These are phyloP conservation scores for Coccinonectria pachysandricola DNA, from an alignment of 2,329 filamentous ascomycete genomes.

Conservation along the genomic window DNA sequence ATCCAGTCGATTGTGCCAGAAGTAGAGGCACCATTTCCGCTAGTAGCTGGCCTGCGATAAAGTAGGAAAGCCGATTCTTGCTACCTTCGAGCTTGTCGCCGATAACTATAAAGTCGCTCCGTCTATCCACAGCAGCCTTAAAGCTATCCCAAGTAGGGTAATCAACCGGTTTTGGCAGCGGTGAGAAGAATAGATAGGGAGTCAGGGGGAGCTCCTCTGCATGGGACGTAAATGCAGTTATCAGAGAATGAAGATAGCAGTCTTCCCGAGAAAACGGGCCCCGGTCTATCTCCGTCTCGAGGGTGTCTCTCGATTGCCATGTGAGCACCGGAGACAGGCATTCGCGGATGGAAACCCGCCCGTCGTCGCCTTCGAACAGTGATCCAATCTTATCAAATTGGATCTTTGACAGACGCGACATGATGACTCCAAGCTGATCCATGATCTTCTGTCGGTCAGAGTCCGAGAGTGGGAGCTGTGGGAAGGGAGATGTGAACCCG, in stretches of 20 bases:
- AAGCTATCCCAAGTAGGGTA: constrained; percentile 11
- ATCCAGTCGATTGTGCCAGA: constrained; percentile 1
- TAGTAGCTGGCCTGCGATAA: constrained; percentile 12
- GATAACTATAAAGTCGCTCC: constrained; percentile 10
- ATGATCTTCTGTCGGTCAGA: constrained; percentile 8
- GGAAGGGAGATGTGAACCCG: constrained; percentile 1
- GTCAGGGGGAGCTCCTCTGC: constrained; percentile 15
- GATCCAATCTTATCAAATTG: constrained; percentile 15
- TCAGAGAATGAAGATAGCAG: constrained; percentile 14
- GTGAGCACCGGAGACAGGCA: constrained; percentile 12
- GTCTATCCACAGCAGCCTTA: constrained; percentile 4
- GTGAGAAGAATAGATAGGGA: constrained; percentile 18
- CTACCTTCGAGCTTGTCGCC: constrained; percentile 15
- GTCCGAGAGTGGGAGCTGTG: constrained; percentile 8
- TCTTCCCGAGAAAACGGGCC: constrained; percentile 16
- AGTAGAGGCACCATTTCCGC: constrained; percentile 13
- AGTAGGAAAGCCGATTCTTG: constrained; percentile 16
- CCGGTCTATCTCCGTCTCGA: constrained; percentile 10
- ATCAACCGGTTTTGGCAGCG: constrained; percentile 13
- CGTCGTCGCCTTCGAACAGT: constrained; percentile 7
- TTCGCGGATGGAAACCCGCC: constrained; percentile 8
- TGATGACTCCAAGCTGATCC: constrained; percentile 10
- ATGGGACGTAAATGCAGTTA: constrained; percentile 14
- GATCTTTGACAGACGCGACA: constrained; percentile 5
- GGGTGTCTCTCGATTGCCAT: constrained; percentile 14